A percentile compares a stretch with the other conserved stretches of the same genome.
Evolutionary conservation across 176 grass and related monocot genomes (phyloP).

Genomic region (Pontederia crassipes): DNA sequence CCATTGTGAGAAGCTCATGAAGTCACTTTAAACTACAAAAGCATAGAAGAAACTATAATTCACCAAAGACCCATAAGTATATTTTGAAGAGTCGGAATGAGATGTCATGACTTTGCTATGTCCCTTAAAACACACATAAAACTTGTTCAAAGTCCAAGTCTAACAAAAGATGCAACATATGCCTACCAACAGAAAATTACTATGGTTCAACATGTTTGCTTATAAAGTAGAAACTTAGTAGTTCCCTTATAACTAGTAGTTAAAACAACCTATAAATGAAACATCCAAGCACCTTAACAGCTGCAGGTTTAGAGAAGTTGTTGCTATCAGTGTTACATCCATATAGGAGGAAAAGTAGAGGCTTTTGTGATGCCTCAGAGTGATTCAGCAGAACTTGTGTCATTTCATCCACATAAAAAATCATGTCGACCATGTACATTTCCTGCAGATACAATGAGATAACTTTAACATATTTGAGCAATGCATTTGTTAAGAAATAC

Average conservation of each 20-base stretch:
- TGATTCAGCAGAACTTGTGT: constrained; percentile 40
- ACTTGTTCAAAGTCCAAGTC: too few species aligned
- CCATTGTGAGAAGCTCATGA: not conserved
- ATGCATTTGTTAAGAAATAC: constrained; percentile 1
- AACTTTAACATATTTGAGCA: not conserved
- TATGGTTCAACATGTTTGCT: too few species aligned
- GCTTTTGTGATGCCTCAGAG: constrained; percentile 36
- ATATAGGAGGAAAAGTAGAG: constrained; percentile 72
- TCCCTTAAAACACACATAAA: too few species aligned
- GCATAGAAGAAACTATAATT: too few species aligned
- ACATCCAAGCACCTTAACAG: constrained; percentile 48
- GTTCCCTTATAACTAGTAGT: not conserved
- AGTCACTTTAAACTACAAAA: too few species aligned
- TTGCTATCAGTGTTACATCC: constrained; percentile 76
- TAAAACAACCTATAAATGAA: not conserved
- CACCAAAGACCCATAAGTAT: too few species aligned
- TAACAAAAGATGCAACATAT: too few species aligned
- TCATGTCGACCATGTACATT: constrained; percentile 65
- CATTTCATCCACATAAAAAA: constrained; percentile 85
- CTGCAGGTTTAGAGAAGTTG: constrained; percentile 88
- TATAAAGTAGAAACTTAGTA: not conserved
- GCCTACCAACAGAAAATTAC: too few species aligned
- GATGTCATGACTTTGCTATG: too few species aligned
- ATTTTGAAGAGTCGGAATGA: too few species aligned
- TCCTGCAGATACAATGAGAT: constrained; percentile 39